Conservation (phyloP, 768 basidiomycete species). For the Lactarius hengduanensis region DNA sequence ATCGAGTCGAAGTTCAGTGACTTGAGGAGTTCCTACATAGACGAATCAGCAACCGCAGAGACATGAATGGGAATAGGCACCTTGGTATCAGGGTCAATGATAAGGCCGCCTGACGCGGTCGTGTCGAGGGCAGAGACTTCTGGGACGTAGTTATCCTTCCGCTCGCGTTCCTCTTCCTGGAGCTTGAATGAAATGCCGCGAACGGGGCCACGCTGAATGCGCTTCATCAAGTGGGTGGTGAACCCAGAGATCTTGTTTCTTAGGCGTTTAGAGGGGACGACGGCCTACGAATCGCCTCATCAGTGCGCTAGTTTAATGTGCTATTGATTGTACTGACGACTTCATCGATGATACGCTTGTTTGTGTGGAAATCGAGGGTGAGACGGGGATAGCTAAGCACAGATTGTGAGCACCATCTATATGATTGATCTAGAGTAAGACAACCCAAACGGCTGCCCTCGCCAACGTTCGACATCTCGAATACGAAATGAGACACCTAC, state of each 20-base stretch:
- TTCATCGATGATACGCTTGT: constrained; percentile 99
- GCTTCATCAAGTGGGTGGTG: constrained; percentile 99
- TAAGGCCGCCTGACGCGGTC: constrained; percentile 59
- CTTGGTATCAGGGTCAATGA: constrained; percentile 93
- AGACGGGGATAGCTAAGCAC: constrained; percentile 88
- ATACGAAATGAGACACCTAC: constrained; percentile 46
- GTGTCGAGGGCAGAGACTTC: constrained; percentile 96
- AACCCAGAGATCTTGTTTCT: constrained; percentile 99
- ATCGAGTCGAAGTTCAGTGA: constrained; percentile 95
- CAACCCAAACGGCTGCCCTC: background rate
- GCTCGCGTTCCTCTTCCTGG: constrained; percentile 98
- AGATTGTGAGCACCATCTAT: background rate
- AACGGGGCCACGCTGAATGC: constrained; percentile 97
- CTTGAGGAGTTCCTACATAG: constrained; percentile 73
- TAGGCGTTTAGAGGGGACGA: constrained; percentile 97
- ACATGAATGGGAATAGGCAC: constrained; percentile 44
- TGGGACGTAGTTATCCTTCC: constrained; percentile 99
- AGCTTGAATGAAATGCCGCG: constrained; percentile 99
- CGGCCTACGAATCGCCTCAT: constrained; percentile 49
- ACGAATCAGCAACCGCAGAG: constrained; percentile 2
- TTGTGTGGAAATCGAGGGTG: constrained; percentile 99
- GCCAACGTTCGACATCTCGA: background rate
- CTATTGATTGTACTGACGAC: constrained; percentile 56
- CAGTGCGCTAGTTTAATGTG: background rate
- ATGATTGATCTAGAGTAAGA: background rate